Evolutionary conservation across 2,329 filamentous ascomycete genomes (phyloP).

Genomic region (Paraphaeosphaeria minitans): DNA sequence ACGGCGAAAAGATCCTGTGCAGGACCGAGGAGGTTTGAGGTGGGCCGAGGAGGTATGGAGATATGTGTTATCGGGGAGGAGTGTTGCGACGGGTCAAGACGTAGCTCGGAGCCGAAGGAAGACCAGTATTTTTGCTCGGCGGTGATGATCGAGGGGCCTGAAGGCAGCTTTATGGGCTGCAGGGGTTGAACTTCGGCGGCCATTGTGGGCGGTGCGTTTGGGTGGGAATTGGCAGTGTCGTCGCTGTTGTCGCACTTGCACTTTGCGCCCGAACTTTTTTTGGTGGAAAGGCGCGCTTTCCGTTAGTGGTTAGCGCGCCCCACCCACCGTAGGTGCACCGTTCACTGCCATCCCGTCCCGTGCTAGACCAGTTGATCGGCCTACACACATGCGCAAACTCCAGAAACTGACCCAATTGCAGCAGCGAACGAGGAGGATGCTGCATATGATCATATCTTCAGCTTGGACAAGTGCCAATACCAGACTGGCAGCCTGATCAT

Average conservation of each 20-base stretch:
- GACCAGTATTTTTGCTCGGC: conserved; percentile 97
- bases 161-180: conserved; percentile 79
- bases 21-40: conserved; percentile 44
- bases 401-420: not conserved
- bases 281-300: conserved; percentile 25
- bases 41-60: conserved; percentile 64
- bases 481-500: conserved; percentile 25
- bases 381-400: conserved; percentile 10
- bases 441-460: not conserved
- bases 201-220: conserved; percentile 59
- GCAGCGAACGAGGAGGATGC: not conserved
- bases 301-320: conserved; percentile 13
- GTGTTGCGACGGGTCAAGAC: conserved; percentile 82
- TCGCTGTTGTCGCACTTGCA: conserved; percentile 2
- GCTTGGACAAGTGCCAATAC: conserved; percentile 8
- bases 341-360: not conserved
- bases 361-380: not conserved
- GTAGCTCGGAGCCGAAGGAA: conserved; percentile 87
- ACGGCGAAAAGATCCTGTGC: conserved; percentile 79
- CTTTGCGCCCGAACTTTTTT: conserved; percentile 25
- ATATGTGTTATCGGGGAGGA: conserved; percentile 91
- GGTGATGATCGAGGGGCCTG: conserved; percentile 80
- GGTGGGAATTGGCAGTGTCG: conserved; percentile 6
- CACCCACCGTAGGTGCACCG: conserved; percentile 2
- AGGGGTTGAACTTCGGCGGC: conserved; percentile 84